Evolutionary conservation across 106 monocot genomes (phyloP).

Genomic region (Iris macrosiphon): DNA sequence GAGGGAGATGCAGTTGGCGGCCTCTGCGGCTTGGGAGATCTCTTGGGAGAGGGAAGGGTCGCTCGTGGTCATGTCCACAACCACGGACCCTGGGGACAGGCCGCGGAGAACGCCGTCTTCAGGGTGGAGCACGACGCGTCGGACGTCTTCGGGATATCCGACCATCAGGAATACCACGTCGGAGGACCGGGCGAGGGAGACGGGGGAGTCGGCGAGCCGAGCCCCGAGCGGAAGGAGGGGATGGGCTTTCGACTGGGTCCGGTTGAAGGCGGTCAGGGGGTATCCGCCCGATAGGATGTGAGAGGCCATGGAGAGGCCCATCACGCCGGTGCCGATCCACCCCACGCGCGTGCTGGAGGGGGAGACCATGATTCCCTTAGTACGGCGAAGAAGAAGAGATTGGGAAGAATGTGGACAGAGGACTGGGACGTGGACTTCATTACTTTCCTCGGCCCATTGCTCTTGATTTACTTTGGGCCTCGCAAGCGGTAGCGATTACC

Average conservation of each 20-base stretch:
- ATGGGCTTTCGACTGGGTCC: conserved; percentile 66
- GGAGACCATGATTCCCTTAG: conserved; percentile 3
- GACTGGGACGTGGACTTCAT: too few relatives aligned
- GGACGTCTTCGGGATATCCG: conserved; percentile 82
- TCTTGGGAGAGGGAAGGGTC: conserved; percentile 83
- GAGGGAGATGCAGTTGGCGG: conserved; percentile 30
- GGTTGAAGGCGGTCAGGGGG: conserved; percentile 85
- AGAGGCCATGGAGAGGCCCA: conserved; percentile 77
- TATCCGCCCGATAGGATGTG: conserved; percentile 76
- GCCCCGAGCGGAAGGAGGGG: conserved; percentile 62
- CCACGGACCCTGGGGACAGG: conserved; percentile 40
- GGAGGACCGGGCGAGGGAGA: conserved; percentile 39
- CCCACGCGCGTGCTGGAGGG: conserved; percentile 57
- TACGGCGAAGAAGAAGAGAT: conserved; percentile 4
- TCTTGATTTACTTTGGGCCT: too few relatives aligned
- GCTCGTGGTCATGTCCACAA: conserved; percentile 92
- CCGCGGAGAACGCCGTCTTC: conserved; percentile 38
- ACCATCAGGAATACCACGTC: conserved; percentile 88
- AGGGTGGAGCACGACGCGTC: conserved; percentile 48
- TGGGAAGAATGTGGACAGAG: background rate
- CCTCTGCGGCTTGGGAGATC: conserved; percentile 32
- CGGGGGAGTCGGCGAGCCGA: conserved; percentile 44
- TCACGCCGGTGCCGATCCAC: conserved; percentile 86
- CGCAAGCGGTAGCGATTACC: too few relatives aligned
- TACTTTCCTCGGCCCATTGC: too few relatives aligned